A percentile compares a stretch with the other conserved stretches of the same genome.
These are phyloP conservation scores for Claviceps purpurea DNA, from an alignment of 2,329 filamentous ascomycete genomes.

Conservation along the genomic window DNA sequence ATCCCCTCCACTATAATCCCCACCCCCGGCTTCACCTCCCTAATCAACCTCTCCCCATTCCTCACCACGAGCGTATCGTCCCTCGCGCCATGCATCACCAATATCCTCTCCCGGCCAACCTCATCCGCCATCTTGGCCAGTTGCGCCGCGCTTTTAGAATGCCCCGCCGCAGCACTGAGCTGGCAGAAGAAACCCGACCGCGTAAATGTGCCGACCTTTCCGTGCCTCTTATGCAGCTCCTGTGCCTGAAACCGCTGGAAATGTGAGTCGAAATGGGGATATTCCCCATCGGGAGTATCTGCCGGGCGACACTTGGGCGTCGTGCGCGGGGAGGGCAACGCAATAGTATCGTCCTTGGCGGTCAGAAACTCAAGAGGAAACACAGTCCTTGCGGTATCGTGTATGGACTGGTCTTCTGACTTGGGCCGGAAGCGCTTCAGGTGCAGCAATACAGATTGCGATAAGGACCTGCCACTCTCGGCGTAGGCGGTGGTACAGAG, in stretches of 20 bases:
- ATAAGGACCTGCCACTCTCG: constrained; percentile 46
- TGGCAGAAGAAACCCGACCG: constrained; percentile 61
- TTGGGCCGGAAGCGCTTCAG: constrained; percentile 53
- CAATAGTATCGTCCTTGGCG: constrained; percentile 38
- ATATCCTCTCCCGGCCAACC: constrained; percentile 60
- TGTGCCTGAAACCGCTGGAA: constrained; percentile 72
- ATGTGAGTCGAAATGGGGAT: constrained; percentile 54
- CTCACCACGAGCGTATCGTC: constrained; percentile 68
- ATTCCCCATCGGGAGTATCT: constrained; percentile 19
- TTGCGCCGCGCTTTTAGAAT: constrained; percentile 58
- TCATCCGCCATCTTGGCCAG: constrained; percentile 49
- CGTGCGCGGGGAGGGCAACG: constrained; percentile 30
- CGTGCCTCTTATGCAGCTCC: constrained; percentile 59
- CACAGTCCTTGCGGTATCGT: constrained; percentile 49
- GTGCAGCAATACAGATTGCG: constrained; percentile 49
- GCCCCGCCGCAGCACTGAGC: constrained; percentile 65
- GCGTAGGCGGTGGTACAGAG: constrained; percentile 48
- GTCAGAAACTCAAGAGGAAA: constrained; percentile 53
- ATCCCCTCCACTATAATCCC: constrained; percentile 53
- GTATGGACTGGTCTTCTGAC: constrained; percentile 51
- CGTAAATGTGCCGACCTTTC: constrained; percentile 43
- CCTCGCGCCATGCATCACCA: constrained; percentile 61
- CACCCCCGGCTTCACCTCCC: constrained; percentile 47
- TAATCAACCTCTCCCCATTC: constrained; percentile 56
- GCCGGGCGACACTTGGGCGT: constrained; percentile 27